A percentile compares a stretch with the other conserved stretches of the same genome.
These are phyloP conservation scores for Sanghuangporus baumii DNA, from an alignment of 1,284 basidiomycete genomes.

Conservation along the genomic window DNA sequence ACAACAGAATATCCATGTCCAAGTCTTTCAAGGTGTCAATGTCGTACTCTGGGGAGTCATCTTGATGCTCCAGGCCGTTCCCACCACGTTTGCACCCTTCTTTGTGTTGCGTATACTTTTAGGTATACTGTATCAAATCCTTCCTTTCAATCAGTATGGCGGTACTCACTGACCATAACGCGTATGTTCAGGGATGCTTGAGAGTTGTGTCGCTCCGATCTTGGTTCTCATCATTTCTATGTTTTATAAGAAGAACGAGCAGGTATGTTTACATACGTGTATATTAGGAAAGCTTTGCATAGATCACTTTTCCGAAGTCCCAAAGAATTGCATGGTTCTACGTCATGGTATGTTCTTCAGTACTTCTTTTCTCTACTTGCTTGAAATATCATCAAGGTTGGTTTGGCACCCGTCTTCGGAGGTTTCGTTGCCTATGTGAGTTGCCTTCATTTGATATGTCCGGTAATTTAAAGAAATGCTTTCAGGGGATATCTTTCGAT, in stretches of 20 bases:
- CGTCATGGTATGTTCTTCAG: conserved; percentile 46
- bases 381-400: conserved; percentile 35
- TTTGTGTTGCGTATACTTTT: conserved; percentile 58
- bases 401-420: conserved; percentile 57
- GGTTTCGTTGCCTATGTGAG: conserved; percentile 61
- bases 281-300: background rate
- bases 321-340: conserved; percentile 63
- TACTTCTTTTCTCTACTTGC: background rate
- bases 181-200: conserved; percentile 49
- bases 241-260: conserved; percentile 69
- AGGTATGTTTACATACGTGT: conserved; percentile 30
- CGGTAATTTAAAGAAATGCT: background rate
- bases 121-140: conserved; percentile 33
- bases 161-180: background rate
- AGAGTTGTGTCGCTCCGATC: conserved; percentile 57
- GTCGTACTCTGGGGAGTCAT: conserved; percentile 57
- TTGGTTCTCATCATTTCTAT: conserved; percentile 60
- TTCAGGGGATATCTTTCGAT: conserved; percentile 54
- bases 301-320: conserved; percentile 31
- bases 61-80: conserved; percentile 56
- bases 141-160: background rate
- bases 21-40: conserved; percentile 40
- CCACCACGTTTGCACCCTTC: conserved; percentile 52
- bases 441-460: background rate
- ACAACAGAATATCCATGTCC: background rate